Evolutionary conservation across 108 stramenopile genomes (phyloP).

Genomic region (Discostella stelligeroides): DNA sequence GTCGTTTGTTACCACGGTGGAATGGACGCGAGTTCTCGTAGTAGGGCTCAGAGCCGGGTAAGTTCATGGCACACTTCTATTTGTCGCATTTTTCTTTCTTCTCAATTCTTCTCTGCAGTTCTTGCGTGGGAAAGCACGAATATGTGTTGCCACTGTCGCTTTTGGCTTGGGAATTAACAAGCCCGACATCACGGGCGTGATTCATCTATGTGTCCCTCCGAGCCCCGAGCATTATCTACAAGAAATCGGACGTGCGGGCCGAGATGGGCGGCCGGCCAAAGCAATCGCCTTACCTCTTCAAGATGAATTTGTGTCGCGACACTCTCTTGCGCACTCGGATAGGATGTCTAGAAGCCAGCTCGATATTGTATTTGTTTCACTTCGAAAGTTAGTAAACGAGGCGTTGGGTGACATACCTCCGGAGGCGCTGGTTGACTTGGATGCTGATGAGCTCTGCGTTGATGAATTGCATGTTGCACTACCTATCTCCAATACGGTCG

Average conservation of each 20-base stretch:
- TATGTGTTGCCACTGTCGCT: conserved; percentile 94
- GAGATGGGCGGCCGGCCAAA: conserved; percentile 84
- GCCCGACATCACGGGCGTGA: conserved; percentile 84
- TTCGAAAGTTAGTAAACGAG: conserved; percentile 47
- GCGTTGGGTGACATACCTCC: conserved; percentile 43
- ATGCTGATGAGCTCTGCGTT: conserved; percentile 22
- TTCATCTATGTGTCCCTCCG: conserved; percentile 89
- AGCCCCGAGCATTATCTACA: conserved; percentile 95
- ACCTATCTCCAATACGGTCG: conserved; percentile 53
- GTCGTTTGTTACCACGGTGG: conserved; percentile 90
- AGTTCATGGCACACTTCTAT: conserved; percentile 10
- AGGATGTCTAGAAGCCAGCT: conserved; percentile 72
- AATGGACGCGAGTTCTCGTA: conserved; percentile 75
- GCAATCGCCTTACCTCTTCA: conserved; percentile 78
- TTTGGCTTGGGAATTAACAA: conserved; percentile 99
- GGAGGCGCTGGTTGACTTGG: conserved; percentile 31
- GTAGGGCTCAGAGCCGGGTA: conserved; percentile 78
- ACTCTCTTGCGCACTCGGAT: conserved; percentile 82
- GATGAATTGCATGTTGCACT: conserved; percentile 61
- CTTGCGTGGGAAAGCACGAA: conserved; percentile 86
- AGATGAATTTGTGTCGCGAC: conserved; percentile 72
- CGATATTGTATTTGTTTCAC: conserved; percentile 44
- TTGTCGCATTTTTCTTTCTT: background rate
- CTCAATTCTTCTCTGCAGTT: conserved; percentile 52
- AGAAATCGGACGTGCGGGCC: conserved; percentile 97